These are phyloP conservation scores for Daldinia loculata DNA, from an alignment of 495 filamentous ascomycete species.

Conservation along the genomic window DNA sequence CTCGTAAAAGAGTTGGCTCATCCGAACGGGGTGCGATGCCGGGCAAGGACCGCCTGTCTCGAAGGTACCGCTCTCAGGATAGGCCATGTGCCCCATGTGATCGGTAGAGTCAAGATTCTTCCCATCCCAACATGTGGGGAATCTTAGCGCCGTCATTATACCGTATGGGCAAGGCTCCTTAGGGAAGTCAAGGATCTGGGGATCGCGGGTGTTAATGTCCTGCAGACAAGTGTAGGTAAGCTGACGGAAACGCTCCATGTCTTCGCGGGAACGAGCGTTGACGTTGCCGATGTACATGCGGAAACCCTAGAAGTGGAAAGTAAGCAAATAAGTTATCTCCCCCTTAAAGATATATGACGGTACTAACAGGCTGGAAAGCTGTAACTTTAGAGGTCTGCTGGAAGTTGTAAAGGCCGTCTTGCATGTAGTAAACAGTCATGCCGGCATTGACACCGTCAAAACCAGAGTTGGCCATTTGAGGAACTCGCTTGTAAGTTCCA, in stretches of 20 bases:
- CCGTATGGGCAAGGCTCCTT: slow-evolving; percentile 30
- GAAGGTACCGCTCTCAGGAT: slow-evolving; percentile 47
- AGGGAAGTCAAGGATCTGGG: slow-evolving; percentile 15
- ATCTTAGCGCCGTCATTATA: slow-evolving; percentile 27
- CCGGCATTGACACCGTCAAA: slow-evolving; percentile 3
- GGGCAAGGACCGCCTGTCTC: slow-evolving; percentile 33
- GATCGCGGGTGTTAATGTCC: slow-evolving; percentile 20
- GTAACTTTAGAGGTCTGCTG: slow-evolving; percentile 5
- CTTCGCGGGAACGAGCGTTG: neutral
- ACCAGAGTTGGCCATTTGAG: slow-evolving; percentile 22
- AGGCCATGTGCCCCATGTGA: slow-evolving; percentile 47
- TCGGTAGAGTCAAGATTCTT: slow-evolving; percentile 48
- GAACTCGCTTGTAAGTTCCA: slow-evolving; percentile 52
- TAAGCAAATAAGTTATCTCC: neutral
- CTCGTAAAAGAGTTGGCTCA: slow-evolving; percentile 8
- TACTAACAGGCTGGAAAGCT: slow-evolving; percentile 10
- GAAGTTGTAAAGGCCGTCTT: slow-evolving; percentile 14
- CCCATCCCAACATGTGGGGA: slow-evolving; percentile 47
- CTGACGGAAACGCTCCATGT: slow-evolving; percentile 16
- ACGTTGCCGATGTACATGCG: slow-evolving; percentile 7
- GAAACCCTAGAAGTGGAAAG: neutral
- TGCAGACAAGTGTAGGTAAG: slow-evolving; percentile 31
- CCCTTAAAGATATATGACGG: neutral
- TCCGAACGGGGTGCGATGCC: slow-evolving; percentile 21
- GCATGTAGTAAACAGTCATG: slow-evolving; percentile 15